Base-by-base conservation (phyloP, 345 rosid genomes). In the Ceriops decandra region DNA sequence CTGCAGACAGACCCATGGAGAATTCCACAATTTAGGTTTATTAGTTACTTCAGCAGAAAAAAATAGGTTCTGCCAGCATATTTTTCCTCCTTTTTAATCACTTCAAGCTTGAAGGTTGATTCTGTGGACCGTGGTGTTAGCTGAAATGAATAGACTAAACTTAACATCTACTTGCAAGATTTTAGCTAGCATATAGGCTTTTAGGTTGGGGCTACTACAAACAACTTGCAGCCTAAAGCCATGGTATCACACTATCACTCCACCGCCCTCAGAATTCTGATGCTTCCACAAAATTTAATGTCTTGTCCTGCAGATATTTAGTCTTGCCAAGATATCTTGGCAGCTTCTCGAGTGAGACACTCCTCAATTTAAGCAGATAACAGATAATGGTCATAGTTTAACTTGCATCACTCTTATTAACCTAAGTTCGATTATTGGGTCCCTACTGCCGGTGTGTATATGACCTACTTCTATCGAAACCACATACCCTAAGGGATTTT, bases 201-300 rank as follows among this genome's bases (percentile, higher is more conserved):
- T 47, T 77, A 79, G 79, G 68, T 46, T 59, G 77, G 82, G 87
- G 67, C 81, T 67, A 78, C 56, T 24, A 76, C 52, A 46, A 20
- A 42, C 97, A 82, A 88, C 84, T 90, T 86, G 88, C 83, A 73
- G 65, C 63, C 72, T 67, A 69, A 68, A 71, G 64, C 77, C 76
- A 51, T 74, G 74, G 67, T 64, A 64, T 64, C 57, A 7, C 81
- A 72, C 6, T 78, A 80, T 77, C 76, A 68, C 77, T 52, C 76
- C 80, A 73, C 86, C 82, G 60, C 36, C 78, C 68, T 77, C 74
- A 64, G 68, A 67, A 77, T 78, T 79, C 66, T 47, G 83, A 85
- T 77, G 66, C 87, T 71, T 66, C 52, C 57, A 22, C 51, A 60
- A 52, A 56, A 54, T 80, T 77, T 72, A 66, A 72, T 75, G 30